Evolutionary conservation across 2,329 filamentous ascomycete species (phyloP).

Genomic region (Coleophoma crateriformis): DNA sequence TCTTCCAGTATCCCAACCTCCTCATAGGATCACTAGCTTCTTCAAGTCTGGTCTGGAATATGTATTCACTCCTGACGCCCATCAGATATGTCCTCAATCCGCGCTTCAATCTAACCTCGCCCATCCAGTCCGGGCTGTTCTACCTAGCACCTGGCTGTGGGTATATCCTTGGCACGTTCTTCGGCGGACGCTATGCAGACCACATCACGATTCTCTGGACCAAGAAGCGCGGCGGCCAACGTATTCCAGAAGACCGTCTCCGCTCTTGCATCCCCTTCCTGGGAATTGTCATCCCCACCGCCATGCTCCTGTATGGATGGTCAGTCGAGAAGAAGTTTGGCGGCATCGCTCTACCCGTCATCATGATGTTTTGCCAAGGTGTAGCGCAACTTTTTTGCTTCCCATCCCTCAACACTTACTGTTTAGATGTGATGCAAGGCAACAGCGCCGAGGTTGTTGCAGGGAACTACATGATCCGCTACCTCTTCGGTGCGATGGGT

Average conservation of each 20-base stretch:
- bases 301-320: conserved; percentile 67
- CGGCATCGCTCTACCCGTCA: conserved; percentile 55
- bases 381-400: conserved; percentile 73
- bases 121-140: conserved; percentile 65
- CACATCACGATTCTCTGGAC: conserved; percentile 61
- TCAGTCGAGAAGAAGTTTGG: conserved; percentile 42
- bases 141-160: conserved; percentile 70
- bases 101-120: conserved; percentile 61
- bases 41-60: conserved; percentile 67
- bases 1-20: conserved; percentile 67
- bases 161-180: conserved; percentile 63
- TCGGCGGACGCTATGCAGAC: conserved; percentile 70
- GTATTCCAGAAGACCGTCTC: conserved; percentile 64
- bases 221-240: conserved; percentile 44
- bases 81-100: conserved; percentile 72
- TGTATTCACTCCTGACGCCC: conserved; percentile 62
- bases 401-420: conserved; percentile 73
- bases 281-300: conserved; percentile 50
- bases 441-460: conserved; percentile 69
- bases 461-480: conserved; percentile 74
- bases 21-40: conserved; percentile 56
- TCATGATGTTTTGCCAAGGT: conserved; percentile 71
- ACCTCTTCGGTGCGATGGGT: conserved; percentile 66
- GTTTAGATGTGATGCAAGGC: conserved; percentile 73
- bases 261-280: conserved; percentile 53